These are phyloP conservation scores for Lactarius sanguifluus DNA, from an alignment of 768 basidiomycete species.

Conservation along the genomic window DNA sequence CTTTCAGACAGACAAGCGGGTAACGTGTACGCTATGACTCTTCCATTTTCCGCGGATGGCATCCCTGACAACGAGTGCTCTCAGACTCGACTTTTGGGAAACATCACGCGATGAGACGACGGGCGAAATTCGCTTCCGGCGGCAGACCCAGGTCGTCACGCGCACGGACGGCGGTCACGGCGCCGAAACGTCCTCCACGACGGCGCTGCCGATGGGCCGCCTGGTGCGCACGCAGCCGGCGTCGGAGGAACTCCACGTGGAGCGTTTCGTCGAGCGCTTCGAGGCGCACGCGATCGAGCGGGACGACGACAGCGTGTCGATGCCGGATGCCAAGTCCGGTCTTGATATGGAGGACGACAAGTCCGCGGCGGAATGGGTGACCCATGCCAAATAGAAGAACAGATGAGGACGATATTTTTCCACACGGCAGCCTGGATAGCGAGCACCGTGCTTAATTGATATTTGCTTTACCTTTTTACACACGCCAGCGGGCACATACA, in stretches of 20 bases:
- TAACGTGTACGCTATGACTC: conserved; percentile 17
- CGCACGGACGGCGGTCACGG: background rate
- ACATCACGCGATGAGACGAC: conserved; percentile 24
- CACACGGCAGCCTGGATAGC: background rate
- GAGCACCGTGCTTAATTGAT: background rate
- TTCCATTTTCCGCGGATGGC: no score
- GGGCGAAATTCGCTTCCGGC: conserved; percentile 29
- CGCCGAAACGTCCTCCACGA: conserved; percentile 9
- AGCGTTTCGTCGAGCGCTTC: conserved; percentile 29
- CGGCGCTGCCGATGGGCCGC: conserved; percentile 24
- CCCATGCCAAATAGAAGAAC: conserved; percentile 1
- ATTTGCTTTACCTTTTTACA: background rate
- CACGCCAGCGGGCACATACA: background rate
- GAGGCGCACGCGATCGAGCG: conserved; percentile 26
- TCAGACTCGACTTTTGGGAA: conserved; percentile 29
- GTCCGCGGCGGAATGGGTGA: conserved; percentile 1
- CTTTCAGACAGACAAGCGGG: conserved; percentile 25
- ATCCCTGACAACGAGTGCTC: background rate
- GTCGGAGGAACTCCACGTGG: conserved; percentile 19
- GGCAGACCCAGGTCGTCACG: conserved; percentile 23
- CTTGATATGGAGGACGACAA: background rate
- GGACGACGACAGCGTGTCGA: conserved; percentile 20
- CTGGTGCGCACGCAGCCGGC: conserved; percentile 20
- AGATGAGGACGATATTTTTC: background rate
- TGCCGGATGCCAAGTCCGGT: conserved; percentile 3